These are phyloP conservation scores for Exophiala xenobiotica DNA, from an alignment of 2,329 filamentous ascomycete species.

Conservation along the genomic window DNA sequence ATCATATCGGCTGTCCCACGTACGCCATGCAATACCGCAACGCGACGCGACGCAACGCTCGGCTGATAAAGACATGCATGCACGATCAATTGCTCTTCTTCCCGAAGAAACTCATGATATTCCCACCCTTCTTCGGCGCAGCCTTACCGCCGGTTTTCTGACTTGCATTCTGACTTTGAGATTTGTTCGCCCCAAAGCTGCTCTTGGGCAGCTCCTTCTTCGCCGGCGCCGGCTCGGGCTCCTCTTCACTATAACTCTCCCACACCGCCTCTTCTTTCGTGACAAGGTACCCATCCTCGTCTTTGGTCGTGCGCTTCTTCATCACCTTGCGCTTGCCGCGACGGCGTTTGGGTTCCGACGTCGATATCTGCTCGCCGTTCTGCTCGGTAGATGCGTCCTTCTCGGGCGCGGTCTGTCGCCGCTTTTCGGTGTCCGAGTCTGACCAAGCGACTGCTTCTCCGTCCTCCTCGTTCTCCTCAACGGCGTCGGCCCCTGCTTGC, in stretches of 20 bases:
- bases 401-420: constrained; percentile 38
- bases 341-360: constrained; percentile 60
- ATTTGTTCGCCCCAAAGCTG: constrained; percentile 44
- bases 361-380: constrained; percentile 37
- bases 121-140: constrained; percentile 58
- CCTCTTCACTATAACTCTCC: constrained; percentile 94
- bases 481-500: constrained; percentile 12
- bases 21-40: not conserved
- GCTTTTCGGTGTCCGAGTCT: constrained; percentile 24
- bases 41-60: not conserved
- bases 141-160: constrained; percentile 25
- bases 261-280: constrained; percentile 80
- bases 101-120: constrained; percentile 87
- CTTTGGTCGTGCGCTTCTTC: constrained; percentile 83
- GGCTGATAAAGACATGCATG: not conserved
- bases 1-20: not conserved
- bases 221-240: constrained; percentile 51
- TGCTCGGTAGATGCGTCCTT: constrained; percentile 33
- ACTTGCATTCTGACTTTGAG: constrained; percentile 47
- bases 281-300: constrained; percentile 88
- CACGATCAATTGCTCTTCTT: constrained; percentile 58
- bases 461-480: constrained; percentile 55
- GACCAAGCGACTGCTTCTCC: constrained; percentile 50
- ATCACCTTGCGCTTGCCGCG: constrained; percentile 76
- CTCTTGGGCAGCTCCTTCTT: constrained; percentile 35